Evolutionary conservation across 2,329 filamentous ascomycete genomes (phyloP).

Genomic region (Monilinia fructicola): DNA sequence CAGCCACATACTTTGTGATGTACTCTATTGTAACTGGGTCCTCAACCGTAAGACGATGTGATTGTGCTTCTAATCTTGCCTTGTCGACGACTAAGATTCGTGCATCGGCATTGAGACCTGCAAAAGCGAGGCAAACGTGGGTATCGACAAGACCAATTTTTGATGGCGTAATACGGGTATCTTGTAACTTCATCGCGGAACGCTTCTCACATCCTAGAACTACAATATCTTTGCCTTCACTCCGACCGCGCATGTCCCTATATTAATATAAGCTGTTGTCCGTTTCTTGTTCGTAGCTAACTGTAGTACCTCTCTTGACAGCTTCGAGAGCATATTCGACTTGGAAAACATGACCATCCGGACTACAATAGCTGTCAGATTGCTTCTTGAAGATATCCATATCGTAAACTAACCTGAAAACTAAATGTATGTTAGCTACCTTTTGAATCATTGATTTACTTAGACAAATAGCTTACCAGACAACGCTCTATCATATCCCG

Average conservation of each 20-base stretch:
- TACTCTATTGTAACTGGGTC: constrained; percentile 98
- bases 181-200: constrained; percentile 98
- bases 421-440: constrained; percentile 49
- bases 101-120: constrained; percentile 95
- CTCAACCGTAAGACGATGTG: constrained; percentile 93
- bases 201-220: constrained; percentile 98
- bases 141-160: constrained; percentile 97
- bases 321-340: constrained; percentile 99
- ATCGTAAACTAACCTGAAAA: constrained; percentile 70
- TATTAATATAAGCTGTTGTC: constrained; percentile 30
- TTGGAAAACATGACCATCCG: constrained; percentile 99
- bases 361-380: constrained; percentile 63
- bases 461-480: constrained; percentile 68
- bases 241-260: constrained; percentile 95
- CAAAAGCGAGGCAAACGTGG: constrained; percentile 95
- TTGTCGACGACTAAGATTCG: constrained; percentile 98
- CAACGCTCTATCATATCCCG: constrained; percentile 97
- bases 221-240: constrained; percentile 92
- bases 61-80: constrained; percentile 94
- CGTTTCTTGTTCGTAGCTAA: constrained; percentile 1
- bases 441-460: constrained; percentile 46
- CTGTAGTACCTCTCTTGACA: constrained; percentile 82
- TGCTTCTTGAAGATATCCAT: constrained; percentile 6
- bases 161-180: constrained; percentile 97
- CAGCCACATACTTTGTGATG: constrained; percentile 97